Evolutionary conservation across 2,329 filamentous ascomycete species (phyloP), one percentile per base, ranked within the genome.

Genomic region (Ascochyta viciae-villosae): DNA sequence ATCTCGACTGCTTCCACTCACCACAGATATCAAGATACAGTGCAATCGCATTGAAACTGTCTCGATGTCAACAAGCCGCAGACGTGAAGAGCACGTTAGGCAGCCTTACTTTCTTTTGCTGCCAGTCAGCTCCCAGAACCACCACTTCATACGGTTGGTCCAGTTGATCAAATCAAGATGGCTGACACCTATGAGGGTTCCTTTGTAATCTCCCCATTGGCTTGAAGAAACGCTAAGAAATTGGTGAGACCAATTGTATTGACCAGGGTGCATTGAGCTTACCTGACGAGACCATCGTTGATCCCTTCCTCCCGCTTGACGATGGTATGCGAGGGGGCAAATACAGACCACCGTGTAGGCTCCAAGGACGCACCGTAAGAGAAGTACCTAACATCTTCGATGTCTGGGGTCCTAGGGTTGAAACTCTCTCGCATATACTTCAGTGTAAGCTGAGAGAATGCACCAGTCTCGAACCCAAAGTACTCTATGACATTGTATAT

Each of bases 151-250:
- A 27, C 85, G 77, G 60, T 87, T 88, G 26, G 84, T 86, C 86
- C 86, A 88, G 63, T 88, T 88, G 72, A 88, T 88, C 58, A 88
- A 68, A 63, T 88, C 85, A 42, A 88, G 70, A 74, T 88, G 86
- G 68, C 82, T 87, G 54, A 87, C 85, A 4, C 83, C 83, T n/a
- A 86, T 77, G 46, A 88, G 67, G 1, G 86, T 88, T 26, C 86
- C 86, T 67, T 86, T 85, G 63, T 88, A 88, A 9, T 79, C 78
- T 31, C 86, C 86, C 86, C 86, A 88, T 57, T 76, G 78, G 63
- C 83, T 84, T 57, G 84, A 87, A 3, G 77, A 71, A 33, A 88
- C 85, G 60, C 84, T 78, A 16, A 24, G 6, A 13, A 16, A 8
- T 15, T 37, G 12, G 33, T 50, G n/a, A 44, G 27, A 6, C 31